Evolutionary conservation across 179 eudicot genomes (phyloP).

Genomic region (Sideroxylon spinosum): DNA sequence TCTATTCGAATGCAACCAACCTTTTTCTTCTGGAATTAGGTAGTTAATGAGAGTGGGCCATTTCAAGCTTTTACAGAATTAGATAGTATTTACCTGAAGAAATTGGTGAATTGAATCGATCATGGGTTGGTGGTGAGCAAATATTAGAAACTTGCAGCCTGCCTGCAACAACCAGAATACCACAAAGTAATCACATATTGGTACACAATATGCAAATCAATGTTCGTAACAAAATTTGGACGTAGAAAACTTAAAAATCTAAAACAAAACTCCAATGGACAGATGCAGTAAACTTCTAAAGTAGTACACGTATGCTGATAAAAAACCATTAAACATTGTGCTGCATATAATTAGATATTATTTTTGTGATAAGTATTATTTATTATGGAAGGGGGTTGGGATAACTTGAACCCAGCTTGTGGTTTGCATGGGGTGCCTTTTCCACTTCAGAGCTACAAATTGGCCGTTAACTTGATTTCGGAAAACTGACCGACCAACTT

Average conservation of each 20-base stretch:
- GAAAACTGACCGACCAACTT: background rate
- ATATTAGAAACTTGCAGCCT: slow-evolving; percentile 89
- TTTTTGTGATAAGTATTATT: no score
- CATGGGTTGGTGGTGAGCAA: slow-evolving; percentile 96
- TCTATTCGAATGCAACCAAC: slow-evolving; percentile 91
- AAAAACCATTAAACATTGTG: background rate
- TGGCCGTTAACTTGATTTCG: no score
- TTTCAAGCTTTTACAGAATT: background rate
- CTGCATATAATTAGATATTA: slow-evolving; percentile 1
- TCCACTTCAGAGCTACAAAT: no score
- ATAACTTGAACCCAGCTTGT: no score
- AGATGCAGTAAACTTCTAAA: background rate
- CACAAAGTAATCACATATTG: background rate
- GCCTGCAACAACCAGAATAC: slow-evolving; percentile 51
- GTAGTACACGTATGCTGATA: background rate
- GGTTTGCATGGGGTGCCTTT: no score
- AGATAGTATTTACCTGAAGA: slow-evolving; percentile 46
- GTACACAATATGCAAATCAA: background rate
- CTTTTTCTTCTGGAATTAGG: slow-evolving; percentile 70
- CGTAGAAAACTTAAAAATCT: background rate
- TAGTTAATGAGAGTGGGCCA: slow-evolving; percentile 15
- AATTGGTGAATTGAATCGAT: slow-evolving; percentile 72
- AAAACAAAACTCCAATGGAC: background rate
- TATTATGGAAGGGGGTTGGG: no score
- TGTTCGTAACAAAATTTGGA: background rate